These are phyloP conservation scores for Acacia confusa DNA, from an alignment of 306 rosid genomes.

Conservation along the genomic window DNA sequence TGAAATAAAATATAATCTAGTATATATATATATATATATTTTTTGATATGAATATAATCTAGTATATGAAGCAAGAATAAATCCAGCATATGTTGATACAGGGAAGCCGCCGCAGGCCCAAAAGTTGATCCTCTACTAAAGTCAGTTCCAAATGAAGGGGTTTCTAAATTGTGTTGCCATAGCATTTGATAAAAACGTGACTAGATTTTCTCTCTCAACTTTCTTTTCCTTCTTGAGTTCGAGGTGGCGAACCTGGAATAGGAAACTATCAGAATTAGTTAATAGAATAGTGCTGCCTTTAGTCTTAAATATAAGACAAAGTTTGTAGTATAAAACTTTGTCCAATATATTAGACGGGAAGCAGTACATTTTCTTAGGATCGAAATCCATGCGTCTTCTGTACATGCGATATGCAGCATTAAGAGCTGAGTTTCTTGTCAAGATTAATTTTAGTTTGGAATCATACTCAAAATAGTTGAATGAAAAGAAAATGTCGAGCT, in stretches of 20 bases:
- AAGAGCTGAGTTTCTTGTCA: neutral
- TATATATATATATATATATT: too few species aligned
- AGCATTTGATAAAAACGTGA: constrained; percentile 71
- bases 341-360: too few species aligned
- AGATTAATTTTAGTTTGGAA: neutral
- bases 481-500: neutral
- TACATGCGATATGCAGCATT: constrained; percentile 13
- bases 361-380: constrained; percentile 25
- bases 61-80: constrained; percentile 17
- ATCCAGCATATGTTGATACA: constrained; percentile 19
- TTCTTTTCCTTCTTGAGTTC: constrained; percentile 83
- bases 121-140: constrained; percentile 17
- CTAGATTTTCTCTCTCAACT: constrained; percentile 56
- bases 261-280: constrained; percentile 31
- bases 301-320: too few species aligned
- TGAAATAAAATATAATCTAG: constrained; percentile 16
- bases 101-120: constrained; percentile 27
- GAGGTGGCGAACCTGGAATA: constrained; percentile 90
- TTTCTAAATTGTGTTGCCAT: constrained; percentile 78
- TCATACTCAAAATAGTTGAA: neutral
- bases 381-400: constrained; percentile 5
- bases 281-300: too few species aligned
- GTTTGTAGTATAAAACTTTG: too few species aligned
- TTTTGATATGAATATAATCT: too few species aligned
- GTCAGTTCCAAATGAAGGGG: constrained; percentile 75